A percentile compares a stretch with the other conserved stretches of the same genome.
Conservation (phyloP, 164 flowering plant species). For the Macadamia integrifolia region DNA sequence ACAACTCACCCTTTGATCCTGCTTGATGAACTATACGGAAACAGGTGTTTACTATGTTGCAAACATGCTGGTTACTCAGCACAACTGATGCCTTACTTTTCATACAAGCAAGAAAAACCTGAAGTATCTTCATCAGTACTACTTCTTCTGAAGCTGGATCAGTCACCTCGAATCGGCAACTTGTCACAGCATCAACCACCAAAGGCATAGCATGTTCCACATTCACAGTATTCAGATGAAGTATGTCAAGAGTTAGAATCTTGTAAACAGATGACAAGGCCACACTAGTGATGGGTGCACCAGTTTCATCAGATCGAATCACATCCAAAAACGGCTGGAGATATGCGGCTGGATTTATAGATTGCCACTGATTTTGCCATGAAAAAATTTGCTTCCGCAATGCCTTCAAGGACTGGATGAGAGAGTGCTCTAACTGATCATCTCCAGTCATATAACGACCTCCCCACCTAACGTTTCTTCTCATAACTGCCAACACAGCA, state of each 20-base stretch:
- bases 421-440: slow-evolving; percentile 32
- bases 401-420: slow-evolving; percentile 27
- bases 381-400: slow-evolving; percentile 28
- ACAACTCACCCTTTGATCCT: slow-evolving; percentile 41
- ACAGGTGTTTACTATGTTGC: slow-evolving; percentile 48
- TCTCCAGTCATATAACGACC: slow-evolving; percentile 32
- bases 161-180: slow-evolving; percentile 52
- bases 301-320: slow-evolving; percentile 48
- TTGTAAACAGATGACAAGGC: slow-evolving; percentile 45
- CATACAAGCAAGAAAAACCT: slow-evolving; percentile 51
- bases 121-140: slow-evolving; percentile 46
- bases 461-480: slow-evolving; percentile 38
- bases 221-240: slow-evolving; percentile 35
- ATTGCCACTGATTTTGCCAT: slow-evolving; percentile 27
- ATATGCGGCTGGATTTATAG: slow-evolving; percentile 26
- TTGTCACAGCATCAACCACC: slow-evolving; percentile 47
- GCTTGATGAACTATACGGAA: slow-evolving; percentile 52
- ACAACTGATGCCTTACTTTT: slow-evolving; percentile 37
- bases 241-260: slow-evolving; percentile 32
- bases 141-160: slow-evolving; percentile 53
- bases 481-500: slow-evolving; percentile 39
- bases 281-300: slow-evolving; percentile 49
- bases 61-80: slow-evolving; percentile 48
- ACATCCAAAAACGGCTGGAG: slow-evolving; percentile 49
- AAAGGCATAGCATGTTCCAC: slow-evolving; percentile 37